Percentiles rank a stretch among this genome's conserved stretches.
phyloP scores from a whole-genome alignment of 352 stramenopile genomes.

The Globisporangium orthogonon region DNA sequence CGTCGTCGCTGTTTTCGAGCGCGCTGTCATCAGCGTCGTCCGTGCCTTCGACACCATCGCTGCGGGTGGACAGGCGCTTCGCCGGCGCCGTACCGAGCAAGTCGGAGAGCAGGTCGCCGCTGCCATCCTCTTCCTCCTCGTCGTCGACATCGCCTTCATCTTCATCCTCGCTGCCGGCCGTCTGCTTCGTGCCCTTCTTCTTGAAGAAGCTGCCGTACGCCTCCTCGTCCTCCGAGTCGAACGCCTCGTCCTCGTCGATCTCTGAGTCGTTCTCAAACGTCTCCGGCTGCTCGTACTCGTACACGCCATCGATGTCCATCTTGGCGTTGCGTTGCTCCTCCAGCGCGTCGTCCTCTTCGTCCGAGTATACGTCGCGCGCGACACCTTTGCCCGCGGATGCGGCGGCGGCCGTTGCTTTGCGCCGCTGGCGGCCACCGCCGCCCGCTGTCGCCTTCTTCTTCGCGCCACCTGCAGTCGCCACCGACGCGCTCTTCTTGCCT shows the following conservation, averaged over 20 bases:
- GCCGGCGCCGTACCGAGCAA: slow-evolving; percentile 57
- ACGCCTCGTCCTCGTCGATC: slow-evolving; percentile 92
- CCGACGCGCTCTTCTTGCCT: slow-evolving; percentile 13
- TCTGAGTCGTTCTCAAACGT: slow-evolving; percentile 88
- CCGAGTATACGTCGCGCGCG: slow-evolving; percentile 66
- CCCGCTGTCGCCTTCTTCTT: slow-evolving; percentile 18
- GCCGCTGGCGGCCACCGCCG: slow-evolving; percentile 7
- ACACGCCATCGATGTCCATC: slow-evolving; percentile 76
- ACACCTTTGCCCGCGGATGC: slow-evolving; percentile 19
- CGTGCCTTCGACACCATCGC: slow-evolving; percentile 21
- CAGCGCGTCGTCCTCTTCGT: slow-evolving; percentile 71
- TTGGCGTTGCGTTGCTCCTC: slow-evolving; percentile 53
- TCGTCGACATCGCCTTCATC: slow-evolving; percentile 26
- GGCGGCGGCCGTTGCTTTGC: slow-evolving; percentile 13
- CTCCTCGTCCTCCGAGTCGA: slow-evolving; percentile 92
- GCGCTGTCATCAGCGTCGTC: slow-evolving; percentile 20
- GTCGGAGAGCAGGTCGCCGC: slow-evolving; percentile 69
- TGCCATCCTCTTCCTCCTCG: slow-evolving; percentile 24
- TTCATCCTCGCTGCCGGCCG: slow-evolving; percentile 8
- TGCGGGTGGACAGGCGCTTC: slow-evolving; percentile 40
- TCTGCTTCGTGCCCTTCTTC: slow-evolving; percentile 15
- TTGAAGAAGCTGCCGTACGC: slow-evolving; percentile 86
- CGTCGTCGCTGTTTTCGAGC: slow-evolving; percentile 31
- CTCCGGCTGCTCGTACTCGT: slow-evolving; percentile 76
- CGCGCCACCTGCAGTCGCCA: not conserved